A percentile compares a stretch with the other conserved stretches of the same genome.
Conservation (phyloP, 768 basidiomycete species). For the Coprinellus micaceus region DNA sequence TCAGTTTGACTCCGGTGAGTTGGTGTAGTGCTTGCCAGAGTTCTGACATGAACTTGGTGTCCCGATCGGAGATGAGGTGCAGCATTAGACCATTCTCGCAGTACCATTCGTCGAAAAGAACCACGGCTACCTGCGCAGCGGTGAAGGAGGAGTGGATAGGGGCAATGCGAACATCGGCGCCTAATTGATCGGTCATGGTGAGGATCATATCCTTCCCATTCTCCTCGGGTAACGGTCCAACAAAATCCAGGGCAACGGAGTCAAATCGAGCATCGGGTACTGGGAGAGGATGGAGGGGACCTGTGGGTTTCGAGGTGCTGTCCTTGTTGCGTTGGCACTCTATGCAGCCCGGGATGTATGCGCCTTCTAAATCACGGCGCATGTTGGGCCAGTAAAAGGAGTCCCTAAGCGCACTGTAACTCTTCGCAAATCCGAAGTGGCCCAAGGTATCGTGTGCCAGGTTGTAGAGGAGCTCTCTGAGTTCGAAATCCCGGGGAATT, state of each 20-base stretch:
- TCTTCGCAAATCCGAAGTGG: conserved; percentile 35
- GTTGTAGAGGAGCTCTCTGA: conserved; percentile 19
- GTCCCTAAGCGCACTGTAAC: conserved; percentile 17
- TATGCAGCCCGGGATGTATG: conserved; percentile 30
- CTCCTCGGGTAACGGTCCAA: too few species aligned
- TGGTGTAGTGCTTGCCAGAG: conserved; percentile 31
- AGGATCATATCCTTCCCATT: conserved; percentile 1
- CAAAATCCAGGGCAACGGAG: conserved; percentile 8
- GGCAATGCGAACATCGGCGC: conserved; percentile 10
- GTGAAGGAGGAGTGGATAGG: conserved; percentile 4
- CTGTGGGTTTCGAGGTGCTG: conserved; percentile 19
- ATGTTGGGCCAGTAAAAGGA: conserved; percentile 36
- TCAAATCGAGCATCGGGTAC: conserved; percentile 1
- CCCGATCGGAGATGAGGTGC: conserved; percentile 29
- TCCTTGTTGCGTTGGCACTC: conserved; percentile 39
- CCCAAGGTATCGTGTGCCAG: conserved; percentile 27
- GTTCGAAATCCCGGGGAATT: conserved; percentile 20
- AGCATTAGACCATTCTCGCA: conserved; percentile 29
- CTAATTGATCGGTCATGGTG: conserved; percentile 6
- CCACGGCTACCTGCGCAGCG: conserved; percentile 1
- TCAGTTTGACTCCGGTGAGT: conserved; percentile 27
- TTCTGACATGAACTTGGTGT: conserved; percentile 18
- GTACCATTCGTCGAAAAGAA: conserved; percentile 25
- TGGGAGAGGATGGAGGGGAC: conserved; percentile 28
- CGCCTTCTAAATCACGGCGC: conserved; percentile 25